These are phyloP conservation scores for Xylaria palmicola DNA, from an alignment of 495 filamentous ascomycete genomes.

Conservation along the genomic window DNA sequence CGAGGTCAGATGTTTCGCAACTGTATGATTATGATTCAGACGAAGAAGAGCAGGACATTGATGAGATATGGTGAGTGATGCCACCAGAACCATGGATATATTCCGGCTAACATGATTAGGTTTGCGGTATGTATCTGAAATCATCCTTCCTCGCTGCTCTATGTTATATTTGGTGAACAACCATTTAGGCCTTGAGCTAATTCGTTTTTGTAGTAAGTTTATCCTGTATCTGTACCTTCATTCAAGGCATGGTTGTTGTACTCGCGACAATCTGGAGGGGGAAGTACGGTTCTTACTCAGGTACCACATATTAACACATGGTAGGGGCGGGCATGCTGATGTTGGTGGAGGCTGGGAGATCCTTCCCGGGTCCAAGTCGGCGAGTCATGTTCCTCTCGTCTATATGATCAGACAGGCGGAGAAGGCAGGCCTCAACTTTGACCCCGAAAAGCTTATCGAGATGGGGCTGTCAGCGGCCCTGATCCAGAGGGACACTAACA, in stretches of 20 bases:
- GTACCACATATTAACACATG: neutral
- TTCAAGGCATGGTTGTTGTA: neutral
- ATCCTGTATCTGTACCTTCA: neutral
- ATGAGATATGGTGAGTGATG: slow-evolving; percentile 65
- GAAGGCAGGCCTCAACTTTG: slow-evolving; percentile 69
- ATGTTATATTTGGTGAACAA: neutral
- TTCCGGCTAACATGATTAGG: slow-evolving; percentile 12
- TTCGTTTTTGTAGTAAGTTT: slow-evolving; percentile 15
- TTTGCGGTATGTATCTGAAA: slow-evolving; percentile 49
- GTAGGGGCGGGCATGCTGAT: slow-evolving; percentile 69
- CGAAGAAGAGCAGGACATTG: slow-evolving; percentile 70
- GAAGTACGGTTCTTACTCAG: neutral
- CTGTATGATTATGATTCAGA: slow-evolving; percentile 50
- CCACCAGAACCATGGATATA: neutral
- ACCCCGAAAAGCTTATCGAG: slow-evolving; percentile 63
- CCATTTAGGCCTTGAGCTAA: neutral
- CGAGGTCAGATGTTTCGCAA: slow-evolving; percentile 9
- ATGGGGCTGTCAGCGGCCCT: slow-evolving; percentile 54
- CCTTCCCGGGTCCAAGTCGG: slow-evolving; percentile 51
- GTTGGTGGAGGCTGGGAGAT: slow-evolving; percentile 83
- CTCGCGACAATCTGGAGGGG: neutral
- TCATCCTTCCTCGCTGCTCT: neutral
- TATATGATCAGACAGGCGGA: slow-evolving; percentile 86
- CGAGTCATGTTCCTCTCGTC: slow-evolving; percentile 73
- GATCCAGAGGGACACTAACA: slow-evolving; percentile 22